A percentile compares a stretch with the other conserved stretches of the same genome.
Conservation (phyloP, 805 yeast genomes). For the Kodamaea laetipori region DNA sequence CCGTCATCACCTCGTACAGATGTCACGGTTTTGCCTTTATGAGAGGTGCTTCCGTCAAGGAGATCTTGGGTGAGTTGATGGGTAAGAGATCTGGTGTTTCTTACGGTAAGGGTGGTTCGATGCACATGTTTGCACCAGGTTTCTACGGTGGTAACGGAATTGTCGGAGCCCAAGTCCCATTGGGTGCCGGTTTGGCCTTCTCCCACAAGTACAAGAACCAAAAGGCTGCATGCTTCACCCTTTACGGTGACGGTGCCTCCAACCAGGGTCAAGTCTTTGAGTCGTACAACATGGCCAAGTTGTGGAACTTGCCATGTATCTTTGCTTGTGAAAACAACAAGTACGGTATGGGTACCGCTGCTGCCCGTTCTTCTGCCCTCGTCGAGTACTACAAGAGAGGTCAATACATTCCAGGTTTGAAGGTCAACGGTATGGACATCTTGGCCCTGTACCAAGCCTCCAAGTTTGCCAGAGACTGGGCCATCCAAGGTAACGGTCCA, state of each 20-base stretch:
- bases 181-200: conserved; percentile 98
- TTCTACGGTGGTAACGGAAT: conserved; percentile 99
- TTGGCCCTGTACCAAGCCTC: conserved; percentile 95
- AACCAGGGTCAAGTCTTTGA: conserved; percentile 99
- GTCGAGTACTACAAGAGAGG: conserved; percentile 98
- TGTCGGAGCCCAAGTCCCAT: conserved; percentile 98
- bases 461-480: conserved; percentile 96
- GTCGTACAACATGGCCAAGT: conserved; percentile 97
- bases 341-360: conserved; percentile 99
- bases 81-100: conserved; percentile 96
- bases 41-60: conserved; percentile 92
- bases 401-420: conserved; percentile 98
- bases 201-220: conserved; percentile 93
- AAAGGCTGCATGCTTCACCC: conserved; percentile 74
- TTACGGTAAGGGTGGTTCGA: conserved; percentile 98
- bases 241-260: conserved; percentile 99
- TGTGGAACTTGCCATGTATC: conserved; percentile 93
- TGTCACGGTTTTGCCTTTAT: conserved; percentile 98
- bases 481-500: conserved; percentile 92
- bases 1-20: conserved; percentile 95
- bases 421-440: conserved; percentile 98
- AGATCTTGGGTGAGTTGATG: conserved; percentile 92
- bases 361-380: conserved; percentile 94
- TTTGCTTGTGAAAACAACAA: conserved; percentile 98
- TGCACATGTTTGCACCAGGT: conserved; percentile 96